phyloP scores from a whole-genome alignment of 2,329 filamentous ascomycete genomes.

The Acephala macrosclerotiorum region DNA sequence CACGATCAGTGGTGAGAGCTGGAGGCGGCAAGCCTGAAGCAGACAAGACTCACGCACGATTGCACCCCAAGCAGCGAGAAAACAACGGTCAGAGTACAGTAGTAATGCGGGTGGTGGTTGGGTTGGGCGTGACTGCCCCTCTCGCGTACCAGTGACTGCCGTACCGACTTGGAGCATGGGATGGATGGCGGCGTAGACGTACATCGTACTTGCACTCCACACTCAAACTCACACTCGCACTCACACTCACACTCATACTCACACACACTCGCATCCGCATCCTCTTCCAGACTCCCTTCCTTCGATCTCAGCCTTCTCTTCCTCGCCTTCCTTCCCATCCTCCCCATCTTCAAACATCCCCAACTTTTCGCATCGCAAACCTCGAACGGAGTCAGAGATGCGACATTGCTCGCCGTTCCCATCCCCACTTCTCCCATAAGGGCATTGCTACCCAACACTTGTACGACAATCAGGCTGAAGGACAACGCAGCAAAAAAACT shows the following conservation, averaged over 20 bases:
- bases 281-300: slow-evolving; percentile 3
- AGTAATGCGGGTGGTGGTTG: background rate
- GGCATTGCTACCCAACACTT: slow-evolving; percentile 41
- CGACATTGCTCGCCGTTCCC: slow-evolving; percentile 27
- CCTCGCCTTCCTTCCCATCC: slow-evolving; percentile 14
- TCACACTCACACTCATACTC: no score
- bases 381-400: slow-evolving; percentile 35
- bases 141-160: slow-evolving; percentile 1
- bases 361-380: slow-evolving; percentile 14
- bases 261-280: no score
- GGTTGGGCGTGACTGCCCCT: slow-evolving; percentile 16
- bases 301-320: slow-evolving; percentile 20
- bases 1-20: slow-evolving; percentile 10
- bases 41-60: slow-evolving; percentile 5
- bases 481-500: slow-evolving; percentile 33
- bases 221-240: no score
- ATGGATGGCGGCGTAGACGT: background rate
- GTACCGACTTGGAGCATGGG: slow-evolving; percentile 7
- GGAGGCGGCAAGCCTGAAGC: slow-evolving; percentile 5
- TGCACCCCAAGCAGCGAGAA: background rate
- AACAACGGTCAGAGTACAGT: background rate
- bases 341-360: slow-evolving; percentile 10
- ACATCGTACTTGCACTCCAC: background rate
- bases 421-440: slow-evolving; percentile 34
- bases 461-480: slow-evolving; percentile 41